Conservation (phyloP, 495 filamentous ascomycete genomes). For the Neurospora tetraspora region DNA sequence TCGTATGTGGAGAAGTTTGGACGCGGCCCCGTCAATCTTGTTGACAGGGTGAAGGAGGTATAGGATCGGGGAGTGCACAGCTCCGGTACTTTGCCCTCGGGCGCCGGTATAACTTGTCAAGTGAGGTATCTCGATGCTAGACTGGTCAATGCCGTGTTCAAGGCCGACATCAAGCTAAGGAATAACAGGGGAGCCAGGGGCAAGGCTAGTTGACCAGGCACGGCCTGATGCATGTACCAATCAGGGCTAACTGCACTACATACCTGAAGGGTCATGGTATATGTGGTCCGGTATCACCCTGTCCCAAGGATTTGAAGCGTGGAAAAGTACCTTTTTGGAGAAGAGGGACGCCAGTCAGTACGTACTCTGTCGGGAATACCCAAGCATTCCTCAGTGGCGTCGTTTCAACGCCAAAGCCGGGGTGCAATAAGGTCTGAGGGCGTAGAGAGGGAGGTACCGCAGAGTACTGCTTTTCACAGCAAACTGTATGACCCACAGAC, state of each 20-base stretch:
- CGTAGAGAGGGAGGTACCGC: conserved; percentile 5
- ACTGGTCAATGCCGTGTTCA: conserved; percentile 27
- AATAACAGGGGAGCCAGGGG: conserved; percentile 12
- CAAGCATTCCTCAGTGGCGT: conserved; percentile 3
- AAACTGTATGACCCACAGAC: not conserved
- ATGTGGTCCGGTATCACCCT: conserved; percentile 18
- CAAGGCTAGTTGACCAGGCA: conserved; percentile 22
- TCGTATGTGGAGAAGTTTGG: conserved; percentile 22
- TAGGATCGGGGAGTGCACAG: conserved; percentile 10
- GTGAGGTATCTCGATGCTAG: conserved; percentile 14
- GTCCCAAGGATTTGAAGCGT: conserved; percentile 2
- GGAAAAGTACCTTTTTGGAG: conserved; percentile 7
- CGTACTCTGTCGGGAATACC: not conserved
- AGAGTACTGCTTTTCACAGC: not conserved
- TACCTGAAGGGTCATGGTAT: conserved; percentile 27
- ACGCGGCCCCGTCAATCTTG: conserved; percentile 3
- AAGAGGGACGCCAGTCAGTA: conserved; percentile 2
- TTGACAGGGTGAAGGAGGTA: conserved; percentile 3
- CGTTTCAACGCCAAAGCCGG: conserved; percentile 24
- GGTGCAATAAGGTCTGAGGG: conserved; percentile 13
- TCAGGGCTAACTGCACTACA: conserved; percentile 18
- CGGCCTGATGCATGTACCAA: conserved; percentile 14
- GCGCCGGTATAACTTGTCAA: conserved; percentile 16
- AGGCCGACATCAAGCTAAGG: conserved; percentile 8
- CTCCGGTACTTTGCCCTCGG: conserved; percentile 7